Evolutionary conservation across 2,329 filamentous ascomycete species (phyloP).

Genomic region (Hymenoscyphus albidus): DNA sequence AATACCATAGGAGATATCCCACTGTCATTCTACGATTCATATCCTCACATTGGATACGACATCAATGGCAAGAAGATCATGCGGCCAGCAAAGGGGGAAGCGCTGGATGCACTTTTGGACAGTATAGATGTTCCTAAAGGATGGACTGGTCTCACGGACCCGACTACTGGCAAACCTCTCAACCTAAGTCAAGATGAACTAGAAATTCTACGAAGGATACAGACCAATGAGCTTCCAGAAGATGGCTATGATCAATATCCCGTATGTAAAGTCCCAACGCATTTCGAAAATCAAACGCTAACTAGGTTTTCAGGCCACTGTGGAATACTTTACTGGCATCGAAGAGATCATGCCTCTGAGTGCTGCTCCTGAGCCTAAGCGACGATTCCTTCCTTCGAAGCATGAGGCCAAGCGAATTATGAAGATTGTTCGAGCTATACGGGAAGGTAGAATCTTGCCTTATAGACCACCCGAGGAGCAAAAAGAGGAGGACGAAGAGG

Average conservation of each 20-base stretch:
- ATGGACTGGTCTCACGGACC: constrained; percentile 94
- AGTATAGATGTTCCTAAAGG: constrained; percentile 96
- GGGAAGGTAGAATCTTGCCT: constrained; percentile 88
- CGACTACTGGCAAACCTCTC: constrained; percentile 86
- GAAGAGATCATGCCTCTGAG: constrained; percentile 93
- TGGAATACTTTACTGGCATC: constrained; percentile 91
- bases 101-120: constrained; percentile 87
- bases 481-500: constrained; percentile 67
- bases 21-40: constrained; percentile 91
- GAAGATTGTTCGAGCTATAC: constrained; percentile 94
- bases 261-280: constrained; percentile 41
- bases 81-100: constrained; percentile 89
- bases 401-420: constrained; percentile 95
- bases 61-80: constrained; percentile 99
- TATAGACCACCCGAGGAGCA: constrained; percentile 73
- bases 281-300: constrained; percentile 16
- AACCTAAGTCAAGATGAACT: constrained; percentile 84
- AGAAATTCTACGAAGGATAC: constrained; percentile 81
- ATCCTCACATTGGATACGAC: constrained; percentile 97
- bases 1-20: constrained; percentile 98
- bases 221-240: constrained; percentile 81
- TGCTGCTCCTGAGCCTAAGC: constrained; percentile 91
- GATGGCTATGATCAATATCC: constrained; percentile 93
- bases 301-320: constrained; percentile 56
- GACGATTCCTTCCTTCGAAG: constrained; percentile 92